These are phyloP conservation scores for Trichoderma sp. DNA, from an alignment of 2,329 filamentous ascomycete species.

Conservation along the genomic window DNA sequence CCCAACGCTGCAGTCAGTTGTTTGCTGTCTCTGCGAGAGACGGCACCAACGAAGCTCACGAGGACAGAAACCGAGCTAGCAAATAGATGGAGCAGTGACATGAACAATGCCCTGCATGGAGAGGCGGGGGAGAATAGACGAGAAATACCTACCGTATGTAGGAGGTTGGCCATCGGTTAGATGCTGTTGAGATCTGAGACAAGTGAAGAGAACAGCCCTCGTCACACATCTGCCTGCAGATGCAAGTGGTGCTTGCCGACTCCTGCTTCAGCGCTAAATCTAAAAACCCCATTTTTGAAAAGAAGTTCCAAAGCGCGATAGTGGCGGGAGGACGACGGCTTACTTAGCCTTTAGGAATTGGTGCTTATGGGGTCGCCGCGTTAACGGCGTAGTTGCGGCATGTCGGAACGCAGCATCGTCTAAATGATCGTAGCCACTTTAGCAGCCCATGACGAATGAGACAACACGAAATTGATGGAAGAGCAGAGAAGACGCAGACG, in stretches of 20 bases:
- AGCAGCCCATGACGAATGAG: conserved; percentile 7
- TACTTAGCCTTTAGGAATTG: background rate
- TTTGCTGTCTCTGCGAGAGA: conserved; percentile 1
- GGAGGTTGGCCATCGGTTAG: conserved; percentile 12
- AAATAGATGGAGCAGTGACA: conserved; percentile 1
- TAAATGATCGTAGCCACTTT: conserved; percentile 5
- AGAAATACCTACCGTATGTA: background rate
- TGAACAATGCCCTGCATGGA: conserved; percentile 8
- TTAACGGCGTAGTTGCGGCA: conserved; percentile 12
- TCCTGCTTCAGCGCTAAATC: background rate
- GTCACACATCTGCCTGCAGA: background rate
- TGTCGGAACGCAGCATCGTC: conserved; percentile 13
- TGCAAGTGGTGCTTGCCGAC: background rate
- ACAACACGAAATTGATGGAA: background rate
- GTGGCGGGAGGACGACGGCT: conserved; percentile 1
- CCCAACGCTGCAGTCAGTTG: background rate
- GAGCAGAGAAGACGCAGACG: background rate
- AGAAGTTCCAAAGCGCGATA: background rate
- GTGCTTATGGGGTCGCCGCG: conserved; percentile 9
- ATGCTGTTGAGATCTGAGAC: background rate
- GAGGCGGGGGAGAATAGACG: conserved; percentile 2
- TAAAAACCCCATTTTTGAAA: background rate
- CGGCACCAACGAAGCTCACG: conserved; percentile 16
- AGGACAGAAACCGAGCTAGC: conserved; percentile 16
- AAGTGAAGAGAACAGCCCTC: background rate